Base-by-base conservation (phyloP, 2,329 filamentous ascomycete genomes). In the Tetracladium maxilliforme region DNA sequence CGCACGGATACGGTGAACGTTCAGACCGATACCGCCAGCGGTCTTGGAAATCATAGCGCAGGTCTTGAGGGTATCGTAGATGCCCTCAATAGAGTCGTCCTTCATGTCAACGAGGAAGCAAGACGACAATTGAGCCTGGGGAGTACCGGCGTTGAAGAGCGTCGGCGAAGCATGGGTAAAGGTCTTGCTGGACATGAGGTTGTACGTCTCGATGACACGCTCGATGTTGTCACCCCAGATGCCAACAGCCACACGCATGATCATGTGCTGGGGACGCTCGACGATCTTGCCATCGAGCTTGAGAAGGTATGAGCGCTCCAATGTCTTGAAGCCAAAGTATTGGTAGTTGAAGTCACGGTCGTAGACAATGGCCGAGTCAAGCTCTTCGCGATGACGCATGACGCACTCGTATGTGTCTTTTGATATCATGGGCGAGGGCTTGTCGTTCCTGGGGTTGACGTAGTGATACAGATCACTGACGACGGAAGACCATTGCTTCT, bases 41-140 rank as follows among this genome's bases (percentile, higher is more conserved):
- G 90, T 95, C 71, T 98, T 98, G 47, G 90, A 98, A 56, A 98
- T 98, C 83, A 98, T 87, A 39, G 90, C 90, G 57, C 90, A 98
- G 2, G 83, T 95, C 73, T 98, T 98, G 41, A 98, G 70, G 11
- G 90, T 98, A 49, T 98, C 90, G 47, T 98, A 98, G 50, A 98
- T 98, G 40, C 90, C 90, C 39, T 98, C 90, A 47, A 98, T 98
- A 55, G 86, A 94, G 59, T 98, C 90, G 25, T 93, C 86, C 65
- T 95, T 98, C 78, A 98, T 95, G 54, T 95, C 90, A 39, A 98
- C 83, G 28, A 98, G 68, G 73, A 98, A 98, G 66, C 90, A 98
- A 10, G 90, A 98, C 4, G 90, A 92, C 41, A 98, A 65, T 58
- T 98, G 90, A 22, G 84, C 76, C 45, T 90, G 77, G 22, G 90